These are phyloP conservation scores for Pulveroboletus sp. DNA, from an alignment of 768 basidiomycete genomes.

Conservation along the genomic window DNA sequence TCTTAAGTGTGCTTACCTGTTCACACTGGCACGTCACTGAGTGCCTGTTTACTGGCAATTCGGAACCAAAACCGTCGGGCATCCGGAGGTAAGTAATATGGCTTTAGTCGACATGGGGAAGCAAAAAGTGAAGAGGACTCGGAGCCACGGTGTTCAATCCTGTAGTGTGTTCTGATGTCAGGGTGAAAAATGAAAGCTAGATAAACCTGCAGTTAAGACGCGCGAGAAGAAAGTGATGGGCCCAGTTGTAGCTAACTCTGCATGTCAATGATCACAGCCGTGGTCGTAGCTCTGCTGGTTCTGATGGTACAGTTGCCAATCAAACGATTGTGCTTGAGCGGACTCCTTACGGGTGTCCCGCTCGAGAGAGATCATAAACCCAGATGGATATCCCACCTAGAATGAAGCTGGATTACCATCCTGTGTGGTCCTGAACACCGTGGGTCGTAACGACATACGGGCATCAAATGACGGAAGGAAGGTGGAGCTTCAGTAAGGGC, in stretches of 20 bases:
- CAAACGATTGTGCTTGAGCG: conserved; percentile 32
- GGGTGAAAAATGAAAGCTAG: conserved; percentile 58
- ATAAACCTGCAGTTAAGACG: conserved; percentile 1
- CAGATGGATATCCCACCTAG: conserved; percentile 68
- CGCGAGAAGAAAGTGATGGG: background rate
- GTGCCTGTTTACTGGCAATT: too few species aligned
- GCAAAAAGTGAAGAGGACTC: too few species aligned
- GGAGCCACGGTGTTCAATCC: conserved; percentile 57
- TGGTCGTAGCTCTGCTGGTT: conserved; percentile 46
- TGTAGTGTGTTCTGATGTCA: conserved; percentile 48
- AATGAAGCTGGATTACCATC: conserved; percentile 54
- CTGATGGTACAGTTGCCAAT: conserved; percentile 49
- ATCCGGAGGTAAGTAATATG: background rate
- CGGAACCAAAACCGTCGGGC: conserved; percentile 48
- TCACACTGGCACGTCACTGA: too few species aligned
- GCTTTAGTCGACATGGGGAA: background rate
- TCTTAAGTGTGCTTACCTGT: conserved; percentile 38
- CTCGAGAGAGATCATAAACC: conserved; percentile 60
- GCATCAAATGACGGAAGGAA: background rate
- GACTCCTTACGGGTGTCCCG: conserved; percentile 37
- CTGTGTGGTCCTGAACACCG: conserved; percentile 42
- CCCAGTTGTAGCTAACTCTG: conserved; percentile 47
- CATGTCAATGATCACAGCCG: conserved; percentile 68
- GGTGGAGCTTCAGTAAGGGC: background rate
- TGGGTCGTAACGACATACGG: conserved; percentile 45